Percentiles rank a stretch among this genome's conserved stretches.
phyloP scores from a whole-genome alignment of 164 flowering plant species.

The Stephania cephalantha region DNA sequence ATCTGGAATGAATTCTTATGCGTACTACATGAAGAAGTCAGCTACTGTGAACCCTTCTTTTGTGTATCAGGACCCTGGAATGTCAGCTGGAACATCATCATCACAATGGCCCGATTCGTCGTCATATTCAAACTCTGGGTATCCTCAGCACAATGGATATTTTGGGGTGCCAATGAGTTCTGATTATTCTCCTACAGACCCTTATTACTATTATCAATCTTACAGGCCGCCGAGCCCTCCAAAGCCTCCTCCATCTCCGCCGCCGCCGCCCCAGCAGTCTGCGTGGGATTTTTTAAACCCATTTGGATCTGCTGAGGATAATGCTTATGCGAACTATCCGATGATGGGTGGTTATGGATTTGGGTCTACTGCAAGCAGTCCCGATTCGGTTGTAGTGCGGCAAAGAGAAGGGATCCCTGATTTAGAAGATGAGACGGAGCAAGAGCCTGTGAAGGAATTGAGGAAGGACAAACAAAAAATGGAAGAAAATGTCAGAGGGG shows the following conservation, averaged over 20 bases:
- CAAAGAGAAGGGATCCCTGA: constrained; percentile 95
- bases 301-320: constrained; percentile 38
- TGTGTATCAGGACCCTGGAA: constrained; percentile 36
- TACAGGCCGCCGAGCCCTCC: constrained; percentile 15
- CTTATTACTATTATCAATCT: constrained; percentile 11
- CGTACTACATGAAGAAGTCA: constrained; percentile 59
- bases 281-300: constrained; percentile 79
- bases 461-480: constrained; percentile 23
- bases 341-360: constrained; percentile 24
- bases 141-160: constrained; percentile 31
- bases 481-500: constrained; percentile 2
- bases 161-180: constrained; percentile 35
- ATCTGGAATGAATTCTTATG: constrained; percentile 17
- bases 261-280: constrained; percentile 64
- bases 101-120: constrained; percentile 24
- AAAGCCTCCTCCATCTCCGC: constrained; percentile 46
- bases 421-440: constrained; percentile 83
- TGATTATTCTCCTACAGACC: constrained; percentile 7
- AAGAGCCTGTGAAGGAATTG: constrained; percentile 29
- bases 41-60: constrained; percentile 39
- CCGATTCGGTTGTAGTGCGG: constrained; percentile 84
- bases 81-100: constrained; percentile 8
- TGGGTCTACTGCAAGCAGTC: constrained; percentile 62
- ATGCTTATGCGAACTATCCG: constrained; percentile 27
- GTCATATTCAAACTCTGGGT: constrained; percentile 22